Conservation (phyloP, 495 filamentous ascomycete species). For the Lichina pygmaea region DNA sequence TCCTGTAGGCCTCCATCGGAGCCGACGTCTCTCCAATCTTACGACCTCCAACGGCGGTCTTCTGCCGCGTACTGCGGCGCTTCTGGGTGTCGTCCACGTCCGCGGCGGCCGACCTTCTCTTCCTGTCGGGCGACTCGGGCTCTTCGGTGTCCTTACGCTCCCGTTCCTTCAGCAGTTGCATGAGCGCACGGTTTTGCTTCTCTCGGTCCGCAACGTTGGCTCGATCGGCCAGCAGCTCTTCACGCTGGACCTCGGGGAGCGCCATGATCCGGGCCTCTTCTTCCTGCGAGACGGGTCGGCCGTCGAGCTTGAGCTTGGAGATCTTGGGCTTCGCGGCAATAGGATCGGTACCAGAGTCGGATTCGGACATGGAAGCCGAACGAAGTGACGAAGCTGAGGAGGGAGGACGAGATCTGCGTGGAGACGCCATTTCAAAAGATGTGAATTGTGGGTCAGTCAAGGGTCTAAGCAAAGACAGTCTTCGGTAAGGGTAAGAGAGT, state of each 20-base stretch:
- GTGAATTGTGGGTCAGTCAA: no score
- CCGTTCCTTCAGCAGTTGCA: conserved; percentile 43
- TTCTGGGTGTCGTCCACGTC: conserved; percentile 42
- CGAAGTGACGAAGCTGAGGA: conserved; percentile 51
- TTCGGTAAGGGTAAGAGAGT: neutral
- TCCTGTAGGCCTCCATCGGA: conserved; percentile 60
- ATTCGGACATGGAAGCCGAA: conserved; percentile 77
- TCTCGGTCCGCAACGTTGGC: conserved; percentile 54
- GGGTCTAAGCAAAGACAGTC: no score
- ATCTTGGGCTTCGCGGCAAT: conserved; percentile 27
- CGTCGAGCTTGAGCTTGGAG: conserved; percentile 63
- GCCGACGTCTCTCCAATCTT: conserved; percentile 54
- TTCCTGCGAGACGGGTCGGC: conserved; percentile 48
- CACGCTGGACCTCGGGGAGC: conserved; percentile 73
- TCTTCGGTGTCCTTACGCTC: conserved; percentile 29
- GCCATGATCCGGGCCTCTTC: conserved; percentile 67
- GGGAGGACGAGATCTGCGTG: conserved; percentile 21
- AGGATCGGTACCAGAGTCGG: conserved; percentile 38
- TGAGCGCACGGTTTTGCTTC: conserved; percentile 61
- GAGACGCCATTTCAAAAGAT: no score
- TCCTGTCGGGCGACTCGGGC: conserved; percentile 31
- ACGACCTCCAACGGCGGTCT: conserved; percentile 48
- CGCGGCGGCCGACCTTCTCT: conserved; percentile 52
- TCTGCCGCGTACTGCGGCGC: conserved; percentile 58
- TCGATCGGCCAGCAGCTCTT: conserved; percentile 70